Evolutionary conservation across 2,329 filamentous ascomycete species (phyloP).

Genomic region (Aureobasidium sp.): DNA sequence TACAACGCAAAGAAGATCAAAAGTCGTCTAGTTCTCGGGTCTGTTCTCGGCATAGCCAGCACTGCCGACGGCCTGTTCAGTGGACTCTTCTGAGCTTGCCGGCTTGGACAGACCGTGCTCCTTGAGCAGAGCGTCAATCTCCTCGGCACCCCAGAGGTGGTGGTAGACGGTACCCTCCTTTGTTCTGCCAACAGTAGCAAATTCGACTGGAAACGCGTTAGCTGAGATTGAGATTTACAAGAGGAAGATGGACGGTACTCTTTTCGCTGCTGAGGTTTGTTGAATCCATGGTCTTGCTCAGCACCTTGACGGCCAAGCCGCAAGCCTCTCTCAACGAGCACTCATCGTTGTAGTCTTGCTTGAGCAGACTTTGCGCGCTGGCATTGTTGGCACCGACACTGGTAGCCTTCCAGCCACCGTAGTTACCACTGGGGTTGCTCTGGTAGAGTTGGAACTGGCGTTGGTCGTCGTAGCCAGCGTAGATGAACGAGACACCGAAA

Average conservation of each 20-base stretch:
- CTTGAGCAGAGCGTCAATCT: constrained; percentile 89
- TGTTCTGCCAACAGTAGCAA: constrained; percentile 94
- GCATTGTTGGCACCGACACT: constrained; percentile 98
- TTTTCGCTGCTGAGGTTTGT: constrained; percentile 99
- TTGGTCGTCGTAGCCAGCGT: constrained; percentile 93
- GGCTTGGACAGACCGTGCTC: constrained; percentile 67
- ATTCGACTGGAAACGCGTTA: constrained; percentile 62
- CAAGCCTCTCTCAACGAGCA: constrained; percentile 94
- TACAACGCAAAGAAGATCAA: constrained; percentile 9
- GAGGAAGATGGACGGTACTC: constrained; percentile 57
- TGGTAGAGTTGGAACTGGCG: constrained; percentile 98
- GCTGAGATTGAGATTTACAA: background rate
- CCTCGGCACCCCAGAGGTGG: constrained; percentile 91
- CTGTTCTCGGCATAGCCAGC: constrained; percentile 21
- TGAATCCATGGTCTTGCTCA: constrained; percentile 99
- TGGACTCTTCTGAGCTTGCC: constrained; percentile 10
- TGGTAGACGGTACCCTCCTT: constrained; percentile 96
- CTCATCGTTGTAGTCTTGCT: constrained; percentile 99
- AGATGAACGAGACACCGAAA: constrained; percentile 99
- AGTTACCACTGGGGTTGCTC: constrained; percentile 97
- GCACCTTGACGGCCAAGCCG: constrained; percentile 92
- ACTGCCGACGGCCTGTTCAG: constrained; percentile 18
- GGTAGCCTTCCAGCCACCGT: constrained; percentile 98
- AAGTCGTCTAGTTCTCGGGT: constrained; percentile 18
- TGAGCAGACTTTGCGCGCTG: constrained; percentile 90